Base-by-base conservation (phyloP, 768 basidiomycete species). In the Cystobasidium ongulense region DNA sequence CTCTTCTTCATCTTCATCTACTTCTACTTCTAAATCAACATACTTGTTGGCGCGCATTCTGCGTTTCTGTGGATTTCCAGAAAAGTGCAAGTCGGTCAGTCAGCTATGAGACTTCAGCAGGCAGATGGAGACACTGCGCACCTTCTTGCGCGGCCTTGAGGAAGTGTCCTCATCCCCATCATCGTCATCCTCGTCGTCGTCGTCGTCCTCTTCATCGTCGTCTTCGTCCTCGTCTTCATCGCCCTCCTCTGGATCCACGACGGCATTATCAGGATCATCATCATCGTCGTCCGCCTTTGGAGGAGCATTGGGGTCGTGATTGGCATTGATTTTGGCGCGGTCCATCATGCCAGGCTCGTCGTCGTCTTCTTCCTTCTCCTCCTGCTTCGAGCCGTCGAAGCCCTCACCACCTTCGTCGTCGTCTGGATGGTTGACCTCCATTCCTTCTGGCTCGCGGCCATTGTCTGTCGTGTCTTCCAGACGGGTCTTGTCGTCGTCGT, bases 1-100 rank as follows among this genome's bases (percentile, higher is more conserved):
- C 29, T 97, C 96, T 39, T 96, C 95, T 1, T 97, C 96, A 23
- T 98, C 96, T 35, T 96, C 93, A 77, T 92, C 92, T 23, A 95
- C 94, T 80, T 92, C 92, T 68, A 92, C 93, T 83, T 95, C 92
- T 72, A 94, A 86, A 86, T 98, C 96, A 77, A 98, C 84, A 88
- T 93, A 99, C 76, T 88, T 88, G 80, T 87, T 90, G 29, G 78
- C 78, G 74, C 77, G 77, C 74, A 79, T 86, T 81, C 86, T 88
- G 80, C 89, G 88, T 74, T 87, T 86, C 74, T 85, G 87, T 87
- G 88, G 65, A 61, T 53, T 54, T 74, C n/a, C n/a, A n/a, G n/a
- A 62, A 39, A 52, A 39, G 36, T 36, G 8, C 31, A 33, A 72
- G 33, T 13, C 17, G 63, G 53, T 72, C 50, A 76, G 72, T 73